Evolutionary conservation across 2,329 filamentous ascomycete genomes (phyloP).

Genomic region (Aureobasidium sp.): DNA sequence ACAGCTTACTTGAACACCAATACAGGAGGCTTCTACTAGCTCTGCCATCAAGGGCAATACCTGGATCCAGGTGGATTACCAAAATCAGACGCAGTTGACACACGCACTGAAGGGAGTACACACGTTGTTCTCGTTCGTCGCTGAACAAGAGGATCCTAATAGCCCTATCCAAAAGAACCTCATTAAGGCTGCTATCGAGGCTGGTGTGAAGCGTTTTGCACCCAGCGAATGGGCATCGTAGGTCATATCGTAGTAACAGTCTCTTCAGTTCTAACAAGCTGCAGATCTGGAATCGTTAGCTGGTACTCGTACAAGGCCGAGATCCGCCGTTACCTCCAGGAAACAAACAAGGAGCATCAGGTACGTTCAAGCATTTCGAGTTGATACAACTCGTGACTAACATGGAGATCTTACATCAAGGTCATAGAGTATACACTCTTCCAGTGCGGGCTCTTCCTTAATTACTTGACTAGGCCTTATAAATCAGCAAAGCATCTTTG

Average conservation of each 20-base stretch:
- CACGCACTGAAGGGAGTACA: not conserved
- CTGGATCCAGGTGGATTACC: not conserved
- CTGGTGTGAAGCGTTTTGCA: not conserved
- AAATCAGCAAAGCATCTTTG: not conserved
- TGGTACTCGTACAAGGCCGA: not conserved
- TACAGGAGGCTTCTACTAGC: not conserved
- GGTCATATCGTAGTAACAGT: not conserved
- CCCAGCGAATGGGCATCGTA: not conserved
- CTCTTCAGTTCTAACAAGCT: not conserved
- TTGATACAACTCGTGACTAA: not conserved
- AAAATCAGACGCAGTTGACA: not conserved
- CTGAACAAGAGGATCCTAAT: not conserved
- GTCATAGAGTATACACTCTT: not conserved
- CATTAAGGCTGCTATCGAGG: not conserved
- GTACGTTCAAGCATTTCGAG: not conserved
- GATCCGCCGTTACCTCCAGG: not conserved
- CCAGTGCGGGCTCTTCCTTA: not conserved
- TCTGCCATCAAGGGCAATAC: not conserved
- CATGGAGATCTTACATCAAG: not conserved
- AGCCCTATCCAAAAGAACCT: not conserved
- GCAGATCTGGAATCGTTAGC: not conserved
- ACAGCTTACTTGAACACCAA: not conserved
- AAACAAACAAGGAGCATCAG: not conserved
- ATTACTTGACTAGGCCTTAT: not conserved
- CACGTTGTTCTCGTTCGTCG: not conserved